Evolutionary conservation across 2,329 filamentous ascomycete species (phyloP), one percentile per base, ranked within the genome.

Genomic region (Incumbomyces delicatus): DNA sequence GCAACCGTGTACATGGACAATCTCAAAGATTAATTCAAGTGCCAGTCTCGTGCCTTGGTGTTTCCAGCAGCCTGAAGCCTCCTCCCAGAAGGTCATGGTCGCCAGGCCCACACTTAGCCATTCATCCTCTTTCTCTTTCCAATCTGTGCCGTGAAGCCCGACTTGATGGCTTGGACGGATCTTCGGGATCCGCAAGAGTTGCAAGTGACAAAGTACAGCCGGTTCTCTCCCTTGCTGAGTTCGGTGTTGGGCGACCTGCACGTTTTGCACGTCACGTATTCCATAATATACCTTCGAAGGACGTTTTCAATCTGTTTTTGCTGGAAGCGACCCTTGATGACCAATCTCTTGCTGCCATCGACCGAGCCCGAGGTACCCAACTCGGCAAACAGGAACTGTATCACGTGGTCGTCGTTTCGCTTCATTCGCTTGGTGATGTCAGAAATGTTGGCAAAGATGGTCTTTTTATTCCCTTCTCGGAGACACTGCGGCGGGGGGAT

Each of bases 351-450:
- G 70, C 79, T 87, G 59, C 90, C 92, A 71, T 95, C 92, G 47
- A 95, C 88, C 65, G 86, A 94, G 67, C 92, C 92, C 63, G 81
- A 94, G 57, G 92, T 98, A 75, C 92, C 92, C 81, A 98, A 78
- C 70, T 98, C 92, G 57, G 92, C 89, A 70, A 98, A 95, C 67
- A 98, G 72, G 74, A 95, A 96, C 60, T 90, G 84, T 44, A 88
- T 96, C 57, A 98, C 85, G 73, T 95, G 92, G 71, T 98, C 92
- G 64, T 96, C 90, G 54, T 86, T 89, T 67, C 92, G 81, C 82
- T 98, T 98, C 89, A 98, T 96, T 61, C 90, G 82, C 78, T 95
- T 95, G 78, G 88, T 94, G 62, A 98, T 96, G 66, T 98, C 92
- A 66, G 87, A 81, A 63, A 98, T 92, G 75, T 98, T 98, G 75